Conservation (phyloP, 2,329 filamentous ascomycete genomes). For the Ophiocordyceps camponoti-saundersi region DNA sequence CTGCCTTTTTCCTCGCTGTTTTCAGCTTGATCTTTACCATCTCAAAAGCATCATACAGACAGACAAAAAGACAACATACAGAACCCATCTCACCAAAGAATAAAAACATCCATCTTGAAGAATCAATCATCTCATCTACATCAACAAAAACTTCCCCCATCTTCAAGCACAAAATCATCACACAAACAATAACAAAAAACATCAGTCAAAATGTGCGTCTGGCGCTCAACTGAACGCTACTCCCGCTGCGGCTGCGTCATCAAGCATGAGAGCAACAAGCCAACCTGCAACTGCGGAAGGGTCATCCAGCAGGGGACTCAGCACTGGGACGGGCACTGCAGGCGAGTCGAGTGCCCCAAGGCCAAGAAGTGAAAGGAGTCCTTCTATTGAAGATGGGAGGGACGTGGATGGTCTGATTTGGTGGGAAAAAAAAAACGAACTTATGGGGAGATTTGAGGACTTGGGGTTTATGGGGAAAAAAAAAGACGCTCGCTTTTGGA, state of each 20-base stretch:
- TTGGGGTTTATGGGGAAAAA: no score
- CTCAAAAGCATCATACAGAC: no score
- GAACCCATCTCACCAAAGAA: no score
- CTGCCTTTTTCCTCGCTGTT: no score
- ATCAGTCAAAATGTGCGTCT: conserved; percentile 16
- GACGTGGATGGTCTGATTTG: neutral
- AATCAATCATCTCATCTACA: neutral
- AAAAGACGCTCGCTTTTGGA: no score
- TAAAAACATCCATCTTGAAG: neutral
- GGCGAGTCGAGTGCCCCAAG: conserved; percentile 13
- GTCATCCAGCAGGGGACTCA: conserved; percentile 12
- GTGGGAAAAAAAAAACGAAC: no score
- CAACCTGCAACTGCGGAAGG: conserved; percentile 12
- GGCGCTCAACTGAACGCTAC: conserved; percentile 15
- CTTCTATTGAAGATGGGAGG: neutral
- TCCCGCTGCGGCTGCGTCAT: conserved; percentile 14
- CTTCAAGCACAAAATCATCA: neutral
- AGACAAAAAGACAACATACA: no score
- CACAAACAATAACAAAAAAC: neutral
- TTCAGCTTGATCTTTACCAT: no score
- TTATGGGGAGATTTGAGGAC: no score
- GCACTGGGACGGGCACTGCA: conserved; percentile 16
- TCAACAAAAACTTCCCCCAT: neutral
- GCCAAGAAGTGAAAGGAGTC: neutral
- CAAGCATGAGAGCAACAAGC: conserved; percentile 9